Evolutionary conservation across 495 filamentous ascomycete species (phyloP).

Genomic region (Hypoxylon lienhwacheense): DNA sequence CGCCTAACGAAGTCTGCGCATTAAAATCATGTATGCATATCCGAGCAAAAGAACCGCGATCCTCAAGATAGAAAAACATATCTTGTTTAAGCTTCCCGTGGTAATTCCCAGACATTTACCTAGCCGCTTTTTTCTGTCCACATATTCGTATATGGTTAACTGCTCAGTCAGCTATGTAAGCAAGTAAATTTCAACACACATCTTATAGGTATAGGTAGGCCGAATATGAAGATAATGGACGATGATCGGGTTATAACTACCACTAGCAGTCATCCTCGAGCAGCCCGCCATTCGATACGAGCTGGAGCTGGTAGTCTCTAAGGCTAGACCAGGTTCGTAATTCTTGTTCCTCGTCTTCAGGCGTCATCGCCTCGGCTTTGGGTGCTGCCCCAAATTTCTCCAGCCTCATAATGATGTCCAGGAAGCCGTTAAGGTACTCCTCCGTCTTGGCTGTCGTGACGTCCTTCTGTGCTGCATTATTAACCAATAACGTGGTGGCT

Average conservation of each 20-base stretch:
- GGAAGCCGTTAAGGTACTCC: slow-evolving; percentile 65
- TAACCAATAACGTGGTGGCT: slow-evolving; percentile 70
- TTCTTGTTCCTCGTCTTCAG: slow-evolving; percentile 71
- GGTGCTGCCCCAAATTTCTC: slow-evolving; percentile 55
- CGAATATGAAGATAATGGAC: neutral
- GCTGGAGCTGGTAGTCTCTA: slow-evolving; percentile 70
- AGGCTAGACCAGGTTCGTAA: slow-evolving; percentile 72
- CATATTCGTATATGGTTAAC: no score
- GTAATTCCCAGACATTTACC: no score
- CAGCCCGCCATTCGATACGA: slow-evolving; percentile 66
- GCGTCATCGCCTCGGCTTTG: slow-evolving; percentile 35
- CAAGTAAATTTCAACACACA: no score
- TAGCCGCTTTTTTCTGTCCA: no score
- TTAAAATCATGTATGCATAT: no score
- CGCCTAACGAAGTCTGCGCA: no score
- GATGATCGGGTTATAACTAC: neutral
- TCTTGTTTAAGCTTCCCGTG: no score
- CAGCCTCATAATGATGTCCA: slow-evolving; percentile 70
- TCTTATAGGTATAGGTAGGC: neutral
- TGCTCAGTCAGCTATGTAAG: no score
- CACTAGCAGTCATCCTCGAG: slow-evolving; percentile 21
- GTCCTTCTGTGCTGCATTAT: slow-evolving; percentile 59
- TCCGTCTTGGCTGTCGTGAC: slow-evolving; percentile 59
- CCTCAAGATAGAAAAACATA: no score
- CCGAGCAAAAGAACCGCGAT: no score